These are phyloP conservation scores for Suillus americanus DNA, from an alignment of 768 basidiomycete species.

Conservation along the genomic window DNA sequence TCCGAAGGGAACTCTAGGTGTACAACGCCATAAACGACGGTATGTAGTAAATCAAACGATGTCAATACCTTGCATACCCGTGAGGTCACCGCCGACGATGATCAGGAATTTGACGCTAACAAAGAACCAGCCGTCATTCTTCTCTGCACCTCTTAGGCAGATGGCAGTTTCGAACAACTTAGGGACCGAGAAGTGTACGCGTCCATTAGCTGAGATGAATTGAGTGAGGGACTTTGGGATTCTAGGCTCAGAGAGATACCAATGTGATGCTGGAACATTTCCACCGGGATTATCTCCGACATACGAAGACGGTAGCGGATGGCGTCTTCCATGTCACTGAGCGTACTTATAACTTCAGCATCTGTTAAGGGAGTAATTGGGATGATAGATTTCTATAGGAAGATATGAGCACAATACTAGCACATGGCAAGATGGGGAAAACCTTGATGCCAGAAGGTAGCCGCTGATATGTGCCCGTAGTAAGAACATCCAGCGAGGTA, in stretches of 20 bases:
- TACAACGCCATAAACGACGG: slow-evolving; percentile 6
- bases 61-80: slow-evolving; percentile 62
- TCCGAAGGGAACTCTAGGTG: slow-evolving; percentile 68
- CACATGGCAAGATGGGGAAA: slow-evolving; percentile 16
- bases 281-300: slow-evolving; percentile 76
- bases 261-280: slow-evolving; percentile 73
- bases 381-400: slow-evolving; percentile 63
- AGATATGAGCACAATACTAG: slow-evolving; percentile 21
- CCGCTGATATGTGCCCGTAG: slow-evolving; percentile 81
- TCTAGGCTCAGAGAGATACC: slow-evolving; percentile 39
- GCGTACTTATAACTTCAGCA: slow-evolving; percentile 58
- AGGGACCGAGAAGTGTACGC: slow-evolving; percentile 72
- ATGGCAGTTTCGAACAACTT: slow-evolving; percentile 74
- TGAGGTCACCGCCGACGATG: slow-evolving; percentile 70
- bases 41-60: not conserved
- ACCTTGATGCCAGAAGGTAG: slow-evolving; percentile 85
- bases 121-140: slow-evolving; percentile 83
- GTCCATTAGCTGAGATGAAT: slow-evolving; percentile 60
- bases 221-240: slow-evolving; percentile 15
- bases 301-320: slow-evolving; percentile 80
- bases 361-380: slow-evolving; percentile 69
- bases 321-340: slow-evolving; percentile 71
- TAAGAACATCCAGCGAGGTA: slow-evolving; percentile 87
- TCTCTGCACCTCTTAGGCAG: slow-evolving; percentile 68
- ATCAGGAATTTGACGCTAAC: slow-evolving; percentile 75